Evolutionary conservation across 768 basidiomycete genomes (phyloP).

Genomic region (Mycena rebaudengoi): DNA sequence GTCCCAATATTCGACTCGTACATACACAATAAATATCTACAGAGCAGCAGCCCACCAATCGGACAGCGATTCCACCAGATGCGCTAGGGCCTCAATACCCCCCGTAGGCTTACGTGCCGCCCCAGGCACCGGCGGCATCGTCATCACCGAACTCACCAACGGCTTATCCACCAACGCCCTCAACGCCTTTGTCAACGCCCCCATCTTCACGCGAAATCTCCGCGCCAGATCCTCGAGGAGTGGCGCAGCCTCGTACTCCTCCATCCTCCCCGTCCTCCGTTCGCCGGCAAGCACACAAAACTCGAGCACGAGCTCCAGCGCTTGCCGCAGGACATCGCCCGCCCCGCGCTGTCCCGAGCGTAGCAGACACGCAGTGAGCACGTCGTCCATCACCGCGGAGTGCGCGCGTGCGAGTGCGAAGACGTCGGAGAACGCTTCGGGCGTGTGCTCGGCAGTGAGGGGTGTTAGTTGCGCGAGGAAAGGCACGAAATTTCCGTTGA

Average conservation of each 20-base stretch:
- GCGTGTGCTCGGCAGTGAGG: not conserved
- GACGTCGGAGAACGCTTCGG: constrained; percentile 65
- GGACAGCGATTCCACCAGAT: constrained; percentile 17
- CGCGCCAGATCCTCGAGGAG: constrained; percentile 61
- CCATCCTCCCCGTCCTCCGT: constrained; percentile 56
- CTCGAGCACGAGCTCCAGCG: constrained; percentile 72
- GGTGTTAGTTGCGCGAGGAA: constrained; percentile 60
- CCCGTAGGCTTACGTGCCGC: constrained; percentile 9
- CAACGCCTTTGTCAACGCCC: constrained; percentile 60
- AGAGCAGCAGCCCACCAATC: too few species aligned
- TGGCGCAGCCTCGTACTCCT: constrained; percentile 73
- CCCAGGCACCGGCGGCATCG: not conserved
- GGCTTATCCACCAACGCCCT: constrained; percentile 64
- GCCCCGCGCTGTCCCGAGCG: constrained; percentile 72
- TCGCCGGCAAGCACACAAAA: constrained; percentile 73
- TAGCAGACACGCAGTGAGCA: constrained; percentile 79
- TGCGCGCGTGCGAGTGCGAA: constrained; percentile 77
- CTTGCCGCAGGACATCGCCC: constrained; percentile 69
- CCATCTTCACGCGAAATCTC: constrained; percentile 64
- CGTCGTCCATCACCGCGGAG: constrained; percentile 73
- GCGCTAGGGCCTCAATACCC: constrained; percentile 17
- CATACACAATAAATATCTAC: too few species aligned
- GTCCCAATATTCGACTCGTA: too few species aligned
- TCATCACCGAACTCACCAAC: not conserved
- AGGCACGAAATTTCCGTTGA: constrained; percentile 77